phyloP scores from a whole-genome alignment of 371 early-diverging fungal species.

The Circinella umbellata region DNA sequence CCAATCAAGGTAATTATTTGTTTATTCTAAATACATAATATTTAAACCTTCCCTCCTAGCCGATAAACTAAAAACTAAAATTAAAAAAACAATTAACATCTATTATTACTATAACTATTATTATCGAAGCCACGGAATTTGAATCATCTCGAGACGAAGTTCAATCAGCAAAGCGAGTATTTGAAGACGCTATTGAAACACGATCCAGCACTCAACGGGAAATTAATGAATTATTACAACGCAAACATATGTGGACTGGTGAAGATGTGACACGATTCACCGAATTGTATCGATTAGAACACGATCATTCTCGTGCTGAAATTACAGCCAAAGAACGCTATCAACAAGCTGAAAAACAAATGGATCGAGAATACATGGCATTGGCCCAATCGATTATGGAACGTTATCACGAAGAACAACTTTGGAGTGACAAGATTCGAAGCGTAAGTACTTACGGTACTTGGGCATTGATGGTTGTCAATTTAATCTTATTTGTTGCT shows the following conservation, averaged over 20 bases:
- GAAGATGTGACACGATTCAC: slow-evolving; percentile 89
- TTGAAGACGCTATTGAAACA: slow-evolving; percentile 72
- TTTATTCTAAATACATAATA: too few species aligned
- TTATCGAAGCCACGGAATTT: slow-evolving; percentile 53
- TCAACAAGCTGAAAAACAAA: slow-evolving; percentile 65
- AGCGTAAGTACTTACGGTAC: slow-evolving; percentile 86
- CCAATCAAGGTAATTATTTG: slow-evolving; percentile 58
- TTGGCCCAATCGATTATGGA: slow-evolving; percentile 77
- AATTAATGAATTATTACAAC: slow-evolving; percentile 85
- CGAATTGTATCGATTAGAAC: slow-evolving; percentile 82
- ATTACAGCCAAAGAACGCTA: slow-evolving; percentile 61
- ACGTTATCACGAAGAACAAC: slow-evolving; percentile 90
- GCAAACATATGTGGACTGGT: slow-evolving; percentile 87
- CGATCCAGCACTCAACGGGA: slow-evolving; percentile 83
- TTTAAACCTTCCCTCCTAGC: too few species aligned
- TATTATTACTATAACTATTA: too few species aligned
- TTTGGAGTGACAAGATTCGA: slow-evolving; percentile 98
- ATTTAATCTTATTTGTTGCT: slow-evolving; percentile 72
- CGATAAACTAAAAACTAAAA: too few species aligned
- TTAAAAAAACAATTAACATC: too few species aligned
- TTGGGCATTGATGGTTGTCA: slow-evolving; percentile 78
- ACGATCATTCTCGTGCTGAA: slow-evolving; percentile 75
- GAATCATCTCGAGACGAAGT: slow-evolving; percentile 61
- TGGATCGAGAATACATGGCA: slow-evolving; percentile 71
- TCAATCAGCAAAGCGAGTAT: slow-evolving; percentile 67